Percentiles rank a stretch among this genome's conserved stretches.
Conservation (phyloP, 2,329 filamentous ascomycete species). For the Thelonectria discophora region DNA sequence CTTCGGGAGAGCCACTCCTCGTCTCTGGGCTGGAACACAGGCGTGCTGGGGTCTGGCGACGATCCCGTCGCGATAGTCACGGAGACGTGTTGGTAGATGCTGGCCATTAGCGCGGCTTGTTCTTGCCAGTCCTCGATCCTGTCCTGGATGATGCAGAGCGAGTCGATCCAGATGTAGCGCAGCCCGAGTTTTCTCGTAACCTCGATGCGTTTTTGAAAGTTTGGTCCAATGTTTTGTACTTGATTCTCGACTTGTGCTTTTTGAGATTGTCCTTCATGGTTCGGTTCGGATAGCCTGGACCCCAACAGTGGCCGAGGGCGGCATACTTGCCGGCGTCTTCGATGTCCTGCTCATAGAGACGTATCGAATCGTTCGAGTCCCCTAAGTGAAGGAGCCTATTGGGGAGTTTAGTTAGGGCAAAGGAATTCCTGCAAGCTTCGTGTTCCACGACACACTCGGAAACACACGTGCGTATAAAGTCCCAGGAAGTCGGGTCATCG, state of each 20-base stretch:
- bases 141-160: conserved; percentile 17
- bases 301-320: conserved; percentile 17
- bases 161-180: conserved; percentile 15
- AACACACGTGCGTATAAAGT: conserved; percentile 1
- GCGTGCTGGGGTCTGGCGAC: conserved; percentile 2
- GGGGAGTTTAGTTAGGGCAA: not conserved
- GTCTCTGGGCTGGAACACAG: not conserved
- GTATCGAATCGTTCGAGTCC: not conserved
- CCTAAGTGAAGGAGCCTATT: conserved; percentile 13
- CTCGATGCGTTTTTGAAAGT: conserved; percentile 12
- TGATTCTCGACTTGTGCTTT: not conserved
- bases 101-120: conserved; percentile 15
- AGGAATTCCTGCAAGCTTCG: not conserved
- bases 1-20: not conserved
- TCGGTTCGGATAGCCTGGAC: not conserved
- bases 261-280: conserved; percentile 7
- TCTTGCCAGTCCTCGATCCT: conserved; percentile 10
- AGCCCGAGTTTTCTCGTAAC: conserved; percentile 2
- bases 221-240: not conserved
- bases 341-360: not conserved
- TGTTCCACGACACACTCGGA: conserved; percentile 1
- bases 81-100: conserved; percentile 8
- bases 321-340: not conserved
- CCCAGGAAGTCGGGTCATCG: not conserved
- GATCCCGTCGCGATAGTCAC: conserved; percentile 7